phyloP scores from a whole-genome alignment of 768 basidiomycete species.

The Boletus rubescentipes region DNA sequence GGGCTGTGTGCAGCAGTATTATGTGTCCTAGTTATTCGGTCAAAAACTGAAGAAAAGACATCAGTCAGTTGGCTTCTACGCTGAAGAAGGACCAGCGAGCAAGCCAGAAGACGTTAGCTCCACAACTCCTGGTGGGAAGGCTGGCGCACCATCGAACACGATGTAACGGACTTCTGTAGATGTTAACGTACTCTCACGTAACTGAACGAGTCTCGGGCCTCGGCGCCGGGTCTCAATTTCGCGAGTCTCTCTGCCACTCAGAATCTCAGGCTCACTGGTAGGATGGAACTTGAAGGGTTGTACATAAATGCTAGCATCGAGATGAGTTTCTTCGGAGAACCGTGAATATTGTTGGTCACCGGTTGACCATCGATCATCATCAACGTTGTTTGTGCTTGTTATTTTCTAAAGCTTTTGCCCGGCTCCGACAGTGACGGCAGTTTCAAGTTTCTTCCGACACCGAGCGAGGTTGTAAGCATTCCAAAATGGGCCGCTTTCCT shows the following conservation, averaged over 20 bases:
- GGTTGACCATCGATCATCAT: background rate
- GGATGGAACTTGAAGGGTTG: background rate
- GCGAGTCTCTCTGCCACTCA: background rate
- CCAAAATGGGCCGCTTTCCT: no score
- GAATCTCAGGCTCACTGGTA: no score
- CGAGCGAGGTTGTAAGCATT: no score
- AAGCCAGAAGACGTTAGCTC: constrained; percentile 5
- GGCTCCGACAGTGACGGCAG: no score
- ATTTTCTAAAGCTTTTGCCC: background rate
- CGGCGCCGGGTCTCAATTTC: background rate
- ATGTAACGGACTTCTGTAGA: background rate
- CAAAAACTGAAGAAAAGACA: constrained; percentile 4
- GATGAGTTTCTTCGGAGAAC: no score
- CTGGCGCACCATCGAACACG: background rate
- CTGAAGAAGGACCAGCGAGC: background rate
- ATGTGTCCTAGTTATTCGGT: background rate
- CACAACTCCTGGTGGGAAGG: background rate
- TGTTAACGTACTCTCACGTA: constrained; percentile 20
- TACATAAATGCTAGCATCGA: background rate
- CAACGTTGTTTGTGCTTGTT: background rate
- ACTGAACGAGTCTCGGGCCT: background rate
- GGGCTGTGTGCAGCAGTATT: background rate
- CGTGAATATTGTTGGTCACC: no score
- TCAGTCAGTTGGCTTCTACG: background rate
- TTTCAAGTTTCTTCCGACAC: no score